Evolutionary conservation across 768 basidiomycete genomes (phyloP).

Genomic region (Hortiboletus flavorubellus): DNA sequence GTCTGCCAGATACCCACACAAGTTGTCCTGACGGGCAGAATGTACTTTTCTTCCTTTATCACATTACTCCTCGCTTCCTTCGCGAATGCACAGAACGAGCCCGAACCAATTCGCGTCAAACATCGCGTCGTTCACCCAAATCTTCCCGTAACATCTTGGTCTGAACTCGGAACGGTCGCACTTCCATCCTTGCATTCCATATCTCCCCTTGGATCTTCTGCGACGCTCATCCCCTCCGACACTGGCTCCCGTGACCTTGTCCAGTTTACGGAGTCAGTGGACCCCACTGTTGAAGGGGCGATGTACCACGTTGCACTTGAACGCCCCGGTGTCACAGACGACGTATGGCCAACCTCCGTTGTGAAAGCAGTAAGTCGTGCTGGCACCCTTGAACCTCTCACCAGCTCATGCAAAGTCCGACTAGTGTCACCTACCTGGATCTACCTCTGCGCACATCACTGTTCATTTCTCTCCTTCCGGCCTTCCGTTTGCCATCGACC

Average conservation of each 20-base stretch:
- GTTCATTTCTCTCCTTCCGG: slow-evolving; percentile 49
- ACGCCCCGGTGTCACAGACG: slow-evolving; percentile 41
- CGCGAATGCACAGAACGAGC: slow-evolving; percentile 11
- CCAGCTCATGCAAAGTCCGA: slow-evolving; percentile 10
- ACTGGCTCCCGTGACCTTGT: slow-evolving; percentile 45
- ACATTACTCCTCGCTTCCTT: slow-evolving; percentile 14
- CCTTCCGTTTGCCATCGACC: slow-evolving; percentile 64
- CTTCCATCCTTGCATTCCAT: slow-evolving; percentile 30
- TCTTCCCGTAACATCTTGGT: slow-evolving; percentile 24
- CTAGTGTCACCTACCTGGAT: slow-evolving; percentile 66
- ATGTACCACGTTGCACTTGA: slow-evolving; percentile 73
- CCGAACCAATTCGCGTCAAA: slow-evolving; percentile 14
- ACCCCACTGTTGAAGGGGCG: slow-evolving; percentile 38
- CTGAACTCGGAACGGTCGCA: slow-evolving; percentile 24
- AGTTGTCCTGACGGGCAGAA: background rate
- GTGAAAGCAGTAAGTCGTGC: slow-evolving; percentile 49
- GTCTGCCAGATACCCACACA: slow-evolving; percentile 21
- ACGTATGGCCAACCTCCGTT: slow-evolving; percentile 30
- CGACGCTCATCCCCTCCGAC: slow-evolving; percentile 37
- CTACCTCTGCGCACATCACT: slow-evolving; percentile 52
- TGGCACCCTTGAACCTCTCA: slow-evolving; percentile 38
- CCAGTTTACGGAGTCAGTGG: slow-evolving; percentile 40
- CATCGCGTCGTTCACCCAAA: slow-evolving; percentile 35
- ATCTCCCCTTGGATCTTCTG: slow-evolving; percentile 35
- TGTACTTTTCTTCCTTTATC: slow-evolving; percentile 5